Evolutionary conservation across 257 asterid species (phyloP).

Genomic region (Ballota nigra): DNA sequence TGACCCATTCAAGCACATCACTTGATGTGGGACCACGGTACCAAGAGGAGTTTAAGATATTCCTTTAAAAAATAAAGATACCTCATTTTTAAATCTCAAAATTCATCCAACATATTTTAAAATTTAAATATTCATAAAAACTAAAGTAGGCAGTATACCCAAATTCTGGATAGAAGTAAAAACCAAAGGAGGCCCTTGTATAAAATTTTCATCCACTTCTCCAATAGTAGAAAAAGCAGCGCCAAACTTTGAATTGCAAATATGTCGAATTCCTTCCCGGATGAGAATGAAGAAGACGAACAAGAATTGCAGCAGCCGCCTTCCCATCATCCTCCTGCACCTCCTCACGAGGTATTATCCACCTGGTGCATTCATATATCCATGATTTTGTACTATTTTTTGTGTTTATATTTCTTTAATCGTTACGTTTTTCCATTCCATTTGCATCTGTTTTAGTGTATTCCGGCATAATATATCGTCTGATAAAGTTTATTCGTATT

Average conservation of each 20-base stretch:
- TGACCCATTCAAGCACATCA: no score
- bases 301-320: slow-evolving; percentile 34
- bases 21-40: no score
- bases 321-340: slow-evolving; percentile 77
- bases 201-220: no score
- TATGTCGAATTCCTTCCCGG: slow-evolving; percentile 38
- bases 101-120: no score
- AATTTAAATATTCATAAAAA: no score
- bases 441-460: slow-evolving; percentile 1
- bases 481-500: neutral
- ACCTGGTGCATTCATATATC: no score
- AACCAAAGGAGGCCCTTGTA: no score
- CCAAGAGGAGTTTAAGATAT: no score
- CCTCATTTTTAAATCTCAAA: no score
- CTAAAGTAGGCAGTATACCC: no score
- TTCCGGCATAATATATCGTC: neutral
- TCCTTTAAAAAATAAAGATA: no score
- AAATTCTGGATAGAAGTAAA: no score
- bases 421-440: neutral
- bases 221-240: neutral
- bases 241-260: neutral
- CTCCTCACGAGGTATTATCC: slow-evolving; percentile 70
- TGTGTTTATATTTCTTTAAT: neutral
- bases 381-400: neutral
- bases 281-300: slow-evolving; percentile 30